Percentiles rank a stretch among this genome's conserved stretches.
These are phyloP conservation scores for Claviceps maximensis DNA, from an alignment of 2,329 filamentous ascomycete species.

Conservation along the genomic window DNA sequence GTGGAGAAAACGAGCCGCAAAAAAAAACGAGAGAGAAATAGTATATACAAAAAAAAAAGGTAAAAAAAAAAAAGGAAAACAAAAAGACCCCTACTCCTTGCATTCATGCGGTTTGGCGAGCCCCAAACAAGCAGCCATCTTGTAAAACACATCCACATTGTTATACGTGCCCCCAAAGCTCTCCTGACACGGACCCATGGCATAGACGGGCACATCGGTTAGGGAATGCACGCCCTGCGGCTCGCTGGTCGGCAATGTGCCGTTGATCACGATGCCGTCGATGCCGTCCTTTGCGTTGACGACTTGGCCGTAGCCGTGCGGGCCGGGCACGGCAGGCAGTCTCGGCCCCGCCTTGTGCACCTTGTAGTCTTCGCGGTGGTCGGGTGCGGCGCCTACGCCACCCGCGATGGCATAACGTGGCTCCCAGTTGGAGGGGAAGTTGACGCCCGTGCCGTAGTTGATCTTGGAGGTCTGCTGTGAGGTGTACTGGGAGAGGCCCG, in stretches of 20 bases:
- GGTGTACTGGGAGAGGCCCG: constrained; percentile 65
- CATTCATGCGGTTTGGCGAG: constrained; percentile 21
- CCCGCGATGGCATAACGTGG: constrained; percentile 69
- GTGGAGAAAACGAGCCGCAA: no score
- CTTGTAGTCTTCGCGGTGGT: constrained; percentile 63
- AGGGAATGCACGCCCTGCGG: constrained; percentile 61
- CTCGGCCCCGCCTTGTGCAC: constrained; percentile 56
- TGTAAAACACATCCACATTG: constrained; percentile 63
- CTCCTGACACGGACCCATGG: constrained; percentile 66
- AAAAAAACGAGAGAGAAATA: no score
- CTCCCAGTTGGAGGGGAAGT: constrained; percentile 77
- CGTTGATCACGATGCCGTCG: constrained; percentile 61
- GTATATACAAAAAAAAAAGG: background rate
- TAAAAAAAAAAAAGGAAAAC: background rate
- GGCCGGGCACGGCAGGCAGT: constrained; percentile 40
- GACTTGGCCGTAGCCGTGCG: constrained; percentile 44
- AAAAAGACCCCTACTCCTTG: background rate
- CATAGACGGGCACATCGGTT: constrained; percentile 68
- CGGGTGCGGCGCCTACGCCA: constrained; percentile 58
- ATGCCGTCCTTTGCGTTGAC: constrained; percentile 54
- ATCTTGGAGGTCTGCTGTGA: constrained; percentile 37
- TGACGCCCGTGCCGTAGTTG: constrained; percentile 57
- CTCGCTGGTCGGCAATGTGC: constrained; percentile 52
- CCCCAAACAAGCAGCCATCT: constrained; percentile 56
- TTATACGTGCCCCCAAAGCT: constrained; percentile 58